phyloP scores from a whole-genome alignment of 2,329 filamentous ascomycete genomes.

The Penicillium sp. region DNA sequence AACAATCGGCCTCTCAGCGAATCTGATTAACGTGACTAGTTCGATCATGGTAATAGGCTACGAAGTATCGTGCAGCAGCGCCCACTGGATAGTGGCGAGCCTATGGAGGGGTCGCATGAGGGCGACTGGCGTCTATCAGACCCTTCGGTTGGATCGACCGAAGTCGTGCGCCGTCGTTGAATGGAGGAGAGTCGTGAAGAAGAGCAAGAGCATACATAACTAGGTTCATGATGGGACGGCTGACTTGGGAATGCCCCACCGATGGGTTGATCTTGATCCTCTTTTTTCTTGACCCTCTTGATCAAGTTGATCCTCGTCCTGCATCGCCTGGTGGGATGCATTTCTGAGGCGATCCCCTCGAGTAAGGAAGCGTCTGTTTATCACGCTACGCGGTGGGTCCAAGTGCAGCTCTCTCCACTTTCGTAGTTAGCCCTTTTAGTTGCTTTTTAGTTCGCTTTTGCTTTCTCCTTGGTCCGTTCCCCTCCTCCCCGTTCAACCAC shows the following conservation, averaged over 20 bases:
- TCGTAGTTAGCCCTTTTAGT: not conserved
- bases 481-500: slow-evolving; percentile 3
- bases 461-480: not conserved
- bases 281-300: not conserved
- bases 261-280: not conserved
- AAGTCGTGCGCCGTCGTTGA: not conserved
- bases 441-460: not conserved
- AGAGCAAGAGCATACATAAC: not conserved
- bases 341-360: slow-evolving; percentile 19
- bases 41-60: not conserved
- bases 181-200: not conserved
- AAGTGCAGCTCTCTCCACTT: not conserved
- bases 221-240: not conserved
- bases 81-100: slow-evolving; percentile 3
- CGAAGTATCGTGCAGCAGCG: slow-evolving; percentile 5
- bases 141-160: slow-evolving; percentile 12
- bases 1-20: not conserved
- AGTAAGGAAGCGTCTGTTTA: slow-evolving; percentile 9
- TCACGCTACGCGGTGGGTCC: slow-evolving; percentile 14
- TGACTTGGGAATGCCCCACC: slow-evolving; percentile 1
- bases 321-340: slow-evolving; percentile 5
- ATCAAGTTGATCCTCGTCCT: not conserved
- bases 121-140: slow-evolving; percentile 9
- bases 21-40: slow-evolving; percentile 1
- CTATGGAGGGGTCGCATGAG: not conserved